Evolutionary conservation across 2,329 filamentous ascomycete genomes (phyloP).

Genomic region (Neobulgaria alba): DNA sequence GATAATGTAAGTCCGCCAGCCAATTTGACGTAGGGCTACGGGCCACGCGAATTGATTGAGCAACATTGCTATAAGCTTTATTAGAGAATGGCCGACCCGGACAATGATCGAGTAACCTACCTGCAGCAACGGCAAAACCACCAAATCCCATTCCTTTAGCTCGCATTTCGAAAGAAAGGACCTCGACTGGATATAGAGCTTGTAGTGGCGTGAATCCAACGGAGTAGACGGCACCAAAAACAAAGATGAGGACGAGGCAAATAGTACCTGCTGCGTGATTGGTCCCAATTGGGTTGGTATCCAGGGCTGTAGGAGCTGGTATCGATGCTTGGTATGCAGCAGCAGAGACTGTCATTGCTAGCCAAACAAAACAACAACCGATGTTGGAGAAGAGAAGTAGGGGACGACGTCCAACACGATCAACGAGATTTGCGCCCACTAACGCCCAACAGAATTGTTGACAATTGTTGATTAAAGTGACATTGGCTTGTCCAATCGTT

Average conservation of each 20-base stretch:
- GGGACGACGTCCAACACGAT: conserved; percentile 50
- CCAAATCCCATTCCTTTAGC: conserved; percentile 46
- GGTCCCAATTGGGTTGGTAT: conserved; percentile 10
- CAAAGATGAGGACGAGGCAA: conserved; percentile 43
- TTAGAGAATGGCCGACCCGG: background rate
- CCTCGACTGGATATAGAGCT: conserved; percentile 44
- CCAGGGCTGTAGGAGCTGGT: conserved; percentile 5
- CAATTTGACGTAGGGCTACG: conserved; percentile 40
- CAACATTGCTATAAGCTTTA: conserved; percentile 27
- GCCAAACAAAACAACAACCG: conserved; percentile 40
- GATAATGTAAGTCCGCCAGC: conserved; percentile 46
- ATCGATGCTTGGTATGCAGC: conserved; percentile 23
- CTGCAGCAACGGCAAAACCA: conserved; percentile 34
- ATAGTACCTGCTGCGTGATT: conserved; percentile 31
- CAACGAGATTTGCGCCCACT: conserved; percentile 46
- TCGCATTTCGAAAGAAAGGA: conserved; percentile 43
- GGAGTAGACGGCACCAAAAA: conserved; percentile 45
- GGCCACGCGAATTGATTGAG: conserved; percentile 40
- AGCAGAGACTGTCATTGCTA: conserved; percentile 39
- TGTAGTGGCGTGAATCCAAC: conserved; percentile 38
- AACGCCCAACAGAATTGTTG: conserved; percentile 47
- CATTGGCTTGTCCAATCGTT: conserved; percentile 42
- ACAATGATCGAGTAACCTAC: too few species aligned
- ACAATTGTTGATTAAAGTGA: conserved; percentile 45
- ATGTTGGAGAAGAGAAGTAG: conserved; percentile 42